Evolutionary conservation across 2,329 filamentous ascomycete genomes (phyloP).

Genomic region (Chalaropsis thielavioides): DNA sequence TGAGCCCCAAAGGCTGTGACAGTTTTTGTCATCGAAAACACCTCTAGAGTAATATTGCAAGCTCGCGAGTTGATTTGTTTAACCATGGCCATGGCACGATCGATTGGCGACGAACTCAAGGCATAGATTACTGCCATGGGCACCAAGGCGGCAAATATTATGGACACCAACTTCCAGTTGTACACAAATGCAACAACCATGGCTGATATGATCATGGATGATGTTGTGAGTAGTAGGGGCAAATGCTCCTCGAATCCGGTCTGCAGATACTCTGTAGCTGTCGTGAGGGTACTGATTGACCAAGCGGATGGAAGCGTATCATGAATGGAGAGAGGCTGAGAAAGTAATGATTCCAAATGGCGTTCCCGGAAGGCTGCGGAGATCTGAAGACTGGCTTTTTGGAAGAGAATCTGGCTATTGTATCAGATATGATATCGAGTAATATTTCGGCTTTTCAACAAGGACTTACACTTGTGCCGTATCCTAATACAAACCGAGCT

Average conservation of each 20-base stretch:
- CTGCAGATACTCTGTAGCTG: conserved; percentile 38
- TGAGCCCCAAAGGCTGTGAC: conserved; percentile 31
- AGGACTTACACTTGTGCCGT: conserved; percentile 24
- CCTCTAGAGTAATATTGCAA: conserved; percentile 28
- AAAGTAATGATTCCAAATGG: conserved; percentile 35
- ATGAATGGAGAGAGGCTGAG: conserved; percentile 34
- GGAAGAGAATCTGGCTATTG: background rate
- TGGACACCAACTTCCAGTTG: conserved; percentile 38
- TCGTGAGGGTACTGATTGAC: conserved; percentile 38
- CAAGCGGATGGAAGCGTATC: conserved; percentile 36
- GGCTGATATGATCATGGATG: conserved; percentile 30
- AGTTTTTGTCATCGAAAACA: conserved; percentile 30
- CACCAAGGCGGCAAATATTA: conserved; percentile 32
- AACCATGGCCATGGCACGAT: conserved; percentile 24
- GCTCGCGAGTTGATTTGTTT: conserved; percentile 27
- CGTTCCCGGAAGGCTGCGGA: conserved; percentile 35
- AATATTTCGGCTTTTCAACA: background rate
- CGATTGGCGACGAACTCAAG: conserved; percentile 24
- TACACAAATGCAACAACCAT: conserved; percentile 38
- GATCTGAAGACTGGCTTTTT: conserved; percentile 28
- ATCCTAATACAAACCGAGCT: conserved; percentile 24
- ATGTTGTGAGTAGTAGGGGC: conserved; percentile 28
- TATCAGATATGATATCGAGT: background rate
- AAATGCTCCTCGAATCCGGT: conserved; percentile 40
- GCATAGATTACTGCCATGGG: conserved; percentile 27